Base-by-base conservation (phyloP, 192 early-diverging fungal genomes). In the Linnemannia exigua region DNA sequence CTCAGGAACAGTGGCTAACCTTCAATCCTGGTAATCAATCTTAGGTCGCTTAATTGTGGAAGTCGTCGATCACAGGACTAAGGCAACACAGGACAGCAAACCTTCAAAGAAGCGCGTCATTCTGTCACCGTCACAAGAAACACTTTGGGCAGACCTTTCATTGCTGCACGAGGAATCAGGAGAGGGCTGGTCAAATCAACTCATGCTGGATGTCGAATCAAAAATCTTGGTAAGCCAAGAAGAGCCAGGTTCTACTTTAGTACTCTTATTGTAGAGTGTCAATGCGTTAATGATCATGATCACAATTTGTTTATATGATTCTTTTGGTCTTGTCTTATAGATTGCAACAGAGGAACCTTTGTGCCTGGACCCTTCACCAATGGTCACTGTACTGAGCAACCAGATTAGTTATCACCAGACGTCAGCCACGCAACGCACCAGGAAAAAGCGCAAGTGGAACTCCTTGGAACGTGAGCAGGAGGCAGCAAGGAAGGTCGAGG, bases 41-140 rank as follows among this genome's bases (percentile, higher is more conserved):
- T 81, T 89, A 84, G 94, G 94, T 0, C 90, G 92, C 67, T 84
- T 95, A n/a, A 93, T 95, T 77, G 93, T 92, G 41, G 92, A 95
- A 72, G 89, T 95, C 12, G 90, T 90, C 37, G 94, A 95, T 84
- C 92, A 94, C 79, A 92, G 94, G 36, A 76, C 61, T 73, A 79
- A 76, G 35, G 54, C 28, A n/a, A 80, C 80, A 33, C 67, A 74
- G 41, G 76, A 80, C 14, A 38, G 52, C 33, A 41, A 48, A 28
- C 80, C 58, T 20, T 48, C 76, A 22, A 78, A 72, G 35, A 91
- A 89, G 28, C 84, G 90, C 11, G 76, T 91, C 20, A 85, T 87
- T 14, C 80, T 92, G 68, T 72, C 80, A 41, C 91, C 91, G 25
- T 87, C 89, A 47, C 87, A 87, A n/a, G 90, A 90, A 41, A 88